Base-by-base conservation (phyloP, 2,329 filamentous ascomycete genomes). In the Arachnomyces sp. region DNA sequence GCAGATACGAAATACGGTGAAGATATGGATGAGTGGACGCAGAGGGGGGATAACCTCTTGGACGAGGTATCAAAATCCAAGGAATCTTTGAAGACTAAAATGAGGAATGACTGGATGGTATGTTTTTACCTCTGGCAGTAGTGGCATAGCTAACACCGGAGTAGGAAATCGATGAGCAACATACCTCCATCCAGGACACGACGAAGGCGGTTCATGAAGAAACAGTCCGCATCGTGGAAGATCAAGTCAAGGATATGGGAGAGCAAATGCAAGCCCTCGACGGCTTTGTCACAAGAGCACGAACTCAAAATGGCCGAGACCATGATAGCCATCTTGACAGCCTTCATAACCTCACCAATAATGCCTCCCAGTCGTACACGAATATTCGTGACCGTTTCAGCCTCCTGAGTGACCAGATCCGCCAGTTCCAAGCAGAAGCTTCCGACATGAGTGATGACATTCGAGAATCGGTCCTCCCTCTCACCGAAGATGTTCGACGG, bases 241-340 rank as follows among this genome's bases (percentile, higher is more conserved):
- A 84, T 42, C 92, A 98, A 64, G 84, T 93, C 66, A 74, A 77
- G 41, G 85, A 94, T 50, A 82, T 98, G 56, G 82, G 84, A 45
- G 75, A 73, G n/a, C 87, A 96, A 61, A 89, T 98, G 76, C 77
- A 81, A 42, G 84, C 86, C 1, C 74, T 98, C 6, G 90, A 96
- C 54, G 85, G 90, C 49, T 94, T 95, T 52, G 87, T 96, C 30
- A 75, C 81, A 25, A 80, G 84, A 25, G 88, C 93, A 36, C 79
- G 82, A 44, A 77, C 76, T 1, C 83, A 93, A 54, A 96, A 94
- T 58, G 77, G 82, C 20, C 70, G 72, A 13, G 87, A 94, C 56
- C 82, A 92, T 58, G 72, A 79, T 17, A 73, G 75, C 17, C 84
- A 93, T 48, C 63, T 72, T 1, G 60, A 70, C n/a, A 83, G 80